These are phyloP conservation scores for Puya raimondii DNA, from an alignment of 176 grass and related monocot genomes.

Conservation along the genomic window DNA sequence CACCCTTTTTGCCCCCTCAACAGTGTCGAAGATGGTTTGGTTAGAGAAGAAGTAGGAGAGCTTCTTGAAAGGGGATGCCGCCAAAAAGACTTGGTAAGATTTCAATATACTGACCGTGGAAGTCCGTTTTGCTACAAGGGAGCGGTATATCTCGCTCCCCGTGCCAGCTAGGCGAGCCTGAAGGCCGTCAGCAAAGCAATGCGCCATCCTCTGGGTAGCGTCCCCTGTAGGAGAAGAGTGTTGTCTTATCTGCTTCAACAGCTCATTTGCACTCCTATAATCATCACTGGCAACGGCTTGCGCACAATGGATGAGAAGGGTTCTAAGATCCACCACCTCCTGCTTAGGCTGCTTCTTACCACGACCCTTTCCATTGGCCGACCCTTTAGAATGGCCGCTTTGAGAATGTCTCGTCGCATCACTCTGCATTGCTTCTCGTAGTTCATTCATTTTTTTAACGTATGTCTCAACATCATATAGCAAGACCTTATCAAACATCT, in stretches of 20 bases:
- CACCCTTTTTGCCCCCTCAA: slow-evolving; percentile 44
- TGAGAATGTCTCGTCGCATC: slow-evolving; percentile 19
- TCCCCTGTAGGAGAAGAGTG: slow-evolving; percentile 26
- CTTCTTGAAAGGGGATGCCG: slow-evolving; percentile 79
- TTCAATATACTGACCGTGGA: slow-evolving; percentile 38
- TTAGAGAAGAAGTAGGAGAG: slow-evolving; percentile 40
- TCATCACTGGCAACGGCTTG: slow-evolving; percentile 44
- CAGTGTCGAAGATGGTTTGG: slow-evolving; percentile 36
- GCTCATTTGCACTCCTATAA: slow-evolving; percentile 23
- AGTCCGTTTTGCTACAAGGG: slow-evolving; percentile 51
- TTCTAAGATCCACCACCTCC: slow-evolving; percentile 54
- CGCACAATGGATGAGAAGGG: slow-evolving; percentile 45
- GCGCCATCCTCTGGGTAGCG: slow-evolving; percentile 42
- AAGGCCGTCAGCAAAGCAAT: slow-evolving; percentile 51
- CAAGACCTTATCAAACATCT: slow-evolving; percentile 47
- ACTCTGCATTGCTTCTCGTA: slow-evolving; percentile 45
- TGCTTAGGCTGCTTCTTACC: slow-evolving; percentile 1
- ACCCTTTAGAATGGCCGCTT: not conserved
- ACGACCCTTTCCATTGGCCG: slow-evolving; percentile 26
- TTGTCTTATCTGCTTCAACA: slow-evolving; percentile 36
- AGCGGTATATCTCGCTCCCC: slow-evolving; percentile 53
- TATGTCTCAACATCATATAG: slow-evolving; percentile 9
- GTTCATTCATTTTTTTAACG: slow-evolving; percentile 12
- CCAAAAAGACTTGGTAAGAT: slow-evolving; percentile 70
- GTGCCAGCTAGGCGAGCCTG: slow-evolving; percentile 55